Base-by-base conservation (phyloP, 805 yeast genomes). In the Candida alai region DNA sequence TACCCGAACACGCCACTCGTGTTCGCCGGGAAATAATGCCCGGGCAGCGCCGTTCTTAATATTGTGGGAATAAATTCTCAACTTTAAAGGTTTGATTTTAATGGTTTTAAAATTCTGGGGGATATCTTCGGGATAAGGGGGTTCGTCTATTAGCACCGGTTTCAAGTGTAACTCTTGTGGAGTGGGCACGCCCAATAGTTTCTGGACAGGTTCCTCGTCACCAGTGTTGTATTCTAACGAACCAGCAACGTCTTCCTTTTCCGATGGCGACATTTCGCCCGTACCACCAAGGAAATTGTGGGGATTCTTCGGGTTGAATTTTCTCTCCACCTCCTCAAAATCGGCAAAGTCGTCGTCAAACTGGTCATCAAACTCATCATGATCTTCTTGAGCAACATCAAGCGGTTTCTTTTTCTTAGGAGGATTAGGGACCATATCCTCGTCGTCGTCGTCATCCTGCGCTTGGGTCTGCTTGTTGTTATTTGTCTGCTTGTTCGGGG, bases 61-160 rank as follows among this genome's bases (percentile, higher is more conserved):
- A 43, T 61, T 61, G 34, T 61, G 66, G 9, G 64, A 53, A 37
- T 61, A 61, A n/a, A 61, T 42, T 14, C 68, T 47, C 39, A 61
- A 54, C n/a, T 26, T 34, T 3, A 58, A 20, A 4, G 52, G 44
- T 1, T 28, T 36, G 22, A 44, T 28, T 11, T 32, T 21, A 16
- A 39, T 28, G 5, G 31, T 33, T 6, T 25, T 20, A 13, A 37
- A 39, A 22, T 47, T 47, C 1, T 34, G 42, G 1, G 52, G 43
- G 6, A 55, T 32, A 8, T 26, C 11, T 4, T 19, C 24, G 15
- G 55, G 47, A 17, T 32, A 33, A 12, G 24, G 30, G 4, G 42
- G 42, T 22, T 38, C 41, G 9, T 20, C 31, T 10, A 10, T 8
- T 6, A 20, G n/a, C n/a, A 19, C 20, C n/a, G 33, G 24, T 8